Conservation (phyloP, 305 asterid species). For the Striga hermonthica region DNA sequence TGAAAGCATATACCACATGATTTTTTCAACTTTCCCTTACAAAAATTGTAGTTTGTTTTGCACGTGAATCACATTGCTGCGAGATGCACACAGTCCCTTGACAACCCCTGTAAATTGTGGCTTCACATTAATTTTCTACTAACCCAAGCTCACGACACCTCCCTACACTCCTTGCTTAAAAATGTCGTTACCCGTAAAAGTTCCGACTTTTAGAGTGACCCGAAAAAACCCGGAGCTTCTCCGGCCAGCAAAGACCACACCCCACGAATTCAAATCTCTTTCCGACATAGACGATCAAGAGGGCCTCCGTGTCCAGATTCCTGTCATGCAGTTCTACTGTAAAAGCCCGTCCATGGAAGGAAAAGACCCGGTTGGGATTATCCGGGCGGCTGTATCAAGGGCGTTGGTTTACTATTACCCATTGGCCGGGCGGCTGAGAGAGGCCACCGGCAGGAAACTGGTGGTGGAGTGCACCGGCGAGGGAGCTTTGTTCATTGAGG, state of each 20-base stretch:
- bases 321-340: slow-evolving; percentile 49
- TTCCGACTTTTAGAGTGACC: slow-evolving; percentile 42
- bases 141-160: too few relatives aligned
- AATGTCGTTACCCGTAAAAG: not conserved
- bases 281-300: slow-evolving; percentile 77
- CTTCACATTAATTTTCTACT: too few relatives aligned
- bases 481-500: slow-evolving; percentile 57
- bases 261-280: slow-evolving; percentile 44
- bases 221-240: slow-evolving; percentile 47
- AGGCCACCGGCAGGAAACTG: slow-evolving; percentile 43
- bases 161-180: not conserved
- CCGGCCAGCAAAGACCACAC: slow-evolving; percentile 59
- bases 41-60: too few relatives aligned
- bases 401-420: slow-evolving; percentile 67
- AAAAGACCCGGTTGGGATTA: slow-evolving; percentile 39
- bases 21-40: too few relatives aligned
- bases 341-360: slow-evolving; percentile 24
- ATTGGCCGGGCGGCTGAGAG: slow-evolving; percentile 55
- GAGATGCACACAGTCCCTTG: too few relatives aligned
- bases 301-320: slow-evolving; percentile 66
- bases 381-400: slow-evolving; percentile 46
- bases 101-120: too few relatives aligned
- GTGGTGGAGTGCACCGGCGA: slow-evolving; percentile 66
- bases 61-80: too few relatives aligned
- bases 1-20: too few relatives aligned